These are phyloP conservation scores for Gynostemma pentaphyllum DNA, from an alignment of 306 rosid species.

Conservation along the genomic window DNA sequence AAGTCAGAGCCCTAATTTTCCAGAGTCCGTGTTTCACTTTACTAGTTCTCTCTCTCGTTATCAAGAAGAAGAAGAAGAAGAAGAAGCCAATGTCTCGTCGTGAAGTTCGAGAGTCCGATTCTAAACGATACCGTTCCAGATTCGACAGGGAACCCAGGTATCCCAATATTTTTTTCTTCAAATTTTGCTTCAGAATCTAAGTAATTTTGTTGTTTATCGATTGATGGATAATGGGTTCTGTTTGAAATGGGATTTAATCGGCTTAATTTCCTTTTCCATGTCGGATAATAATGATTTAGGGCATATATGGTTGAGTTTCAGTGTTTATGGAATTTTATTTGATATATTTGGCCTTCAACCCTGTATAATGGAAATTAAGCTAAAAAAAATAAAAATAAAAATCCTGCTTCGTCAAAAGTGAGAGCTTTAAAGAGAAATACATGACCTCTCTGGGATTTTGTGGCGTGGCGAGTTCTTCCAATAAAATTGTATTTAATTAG, in stretches of 20 bases:
- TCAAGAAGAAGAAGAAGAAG: neutral
- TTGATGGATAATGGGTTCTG: neutral
- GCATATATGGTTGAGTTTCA: neutral
- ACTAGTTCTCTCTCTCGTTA: neutral
- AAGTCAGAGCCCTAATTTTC: slow-evolving; percentile 8
- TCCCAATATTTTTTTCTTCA: slow-evolving; percentile 2
- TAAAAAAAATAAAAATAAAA: neutral
- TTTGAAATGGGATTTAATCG: neutral
- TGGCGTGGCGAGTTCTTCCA: no score
- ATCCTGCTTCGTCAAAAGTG: neutral
- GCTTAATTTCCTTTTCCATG: neutral
- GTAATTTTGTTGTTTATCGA: neutral
- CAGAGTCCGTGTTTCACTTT: neutral
- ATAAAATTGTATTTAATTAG: neutral
- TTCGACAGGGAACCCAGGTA: slow-evolving; percentile 77
- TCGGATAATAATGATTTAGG: neutral
- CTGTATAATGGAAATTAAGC: neutral
- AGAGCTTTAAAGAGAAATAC: neutral
- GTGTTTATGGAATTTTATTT: neutral
- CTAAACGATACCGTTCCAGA: slow-evolving; percentile 58
- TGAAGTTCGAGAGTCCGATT: slow-evolving; percentile 50
- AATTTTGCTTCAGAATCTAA: neutral
- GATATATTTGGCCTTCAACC: neutral
- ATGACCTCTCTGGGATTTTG: neutral
- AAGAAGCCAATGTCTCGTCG: slow-evolving; percentile 51